A percentile compares a stretch with the other conserved stretches of the same genome.
Evolutionary conservation across 2,329 filamentous ascomycete species (phyloP).

Genomic region (Blumeria graminis): DNA sequence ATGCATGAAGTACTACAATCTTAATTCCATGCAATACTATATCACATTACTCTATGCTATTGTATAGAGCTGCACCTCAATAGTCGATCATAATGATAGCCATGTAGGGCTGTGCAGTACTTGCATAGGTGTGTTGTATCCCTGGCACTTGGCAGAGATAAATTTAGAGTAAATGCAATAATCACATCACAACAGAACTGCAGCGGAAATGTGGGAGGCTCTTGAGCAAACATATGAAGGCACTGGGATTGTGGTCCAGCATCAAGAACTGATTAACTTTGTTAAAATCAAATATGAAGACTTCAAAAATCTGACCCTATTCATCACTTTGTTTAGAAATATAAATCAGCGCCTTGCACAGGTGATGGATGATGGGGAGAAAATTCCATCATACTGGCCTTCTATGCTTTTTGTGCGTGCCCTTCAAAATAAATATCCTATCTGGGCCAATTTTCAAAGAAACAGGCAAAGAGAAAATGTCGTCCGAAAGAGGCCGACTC

Average conservation of each 20-base stretch:
- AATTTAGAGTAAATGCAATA: too few species aligned
- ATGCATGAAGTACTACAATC: too few species aligned
- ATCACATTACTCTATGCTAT: too few species aligned
- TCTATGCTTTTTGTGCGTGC: constrained; percentile 1
- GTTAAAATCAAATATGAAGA: neutral
- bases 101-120: too few species aligned
- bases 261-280: neutral
- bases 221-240: constrained; percentile 1
- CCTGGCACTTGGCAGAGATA: too few species aligned
- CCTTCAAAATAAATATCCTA: neutral
- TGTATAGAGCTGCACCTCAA: too few species aligned
- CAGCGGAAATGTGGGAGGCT: neutral
- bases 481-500: neutral
- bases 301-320: neutral
- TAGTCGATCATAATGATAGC: too few species aligned
- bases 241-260: neutral
- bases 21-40: too few species aligned
- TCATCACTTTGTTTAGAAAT: neutral
- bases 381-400: neutral
- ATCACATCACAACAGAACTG: too few species aligned
- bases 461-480: neutral
- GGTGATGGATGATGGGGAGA: neutral
- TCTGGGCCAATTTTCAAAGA: neutral
- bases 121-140: too few species aligned
- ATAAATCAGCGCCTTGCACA: neutral